Evolutionary conservation across 306 rosid species (phyloP).

Genomic region (Lagenaria siceraria): DNA sequence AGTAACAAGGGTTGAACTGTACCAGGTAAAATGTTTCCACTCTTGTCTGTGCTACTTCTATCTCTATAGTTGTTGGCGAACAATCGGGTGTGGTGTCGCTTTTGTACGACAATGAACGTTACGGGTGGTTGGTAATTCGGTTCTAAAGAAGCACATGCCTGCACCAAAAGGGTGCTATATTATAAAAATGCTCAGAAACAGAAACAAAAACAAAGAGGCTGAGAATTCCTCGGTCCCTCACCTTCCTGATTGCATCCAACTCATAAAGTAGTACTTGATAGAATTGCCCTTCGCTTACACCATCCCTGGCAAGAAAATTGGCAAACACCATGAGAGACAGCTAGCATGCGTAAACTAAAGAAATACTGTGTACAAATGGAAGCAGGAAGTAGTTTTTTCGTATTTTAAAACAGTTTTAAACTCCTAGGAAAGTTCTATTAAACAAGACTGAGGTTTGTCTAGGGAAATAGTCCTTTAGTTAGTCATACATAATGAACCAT

Average conservation of each 20-base stretch:
- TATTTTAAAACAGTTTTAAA: not conserved
- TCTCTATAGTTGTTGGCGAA: slow-evolving; percentile 74
- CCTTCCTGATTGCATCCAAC: slow-evolving; percentile 90
- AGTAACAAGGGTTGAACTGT: slow-evolving; percentile 9
- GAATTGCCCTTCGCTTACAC: slow-evolving; percentile 92
- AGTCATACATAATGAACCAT: not conserved
- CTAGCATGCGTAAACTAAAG: not conserved
- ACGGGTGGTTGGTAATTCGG: slow-evolving; percentile 96
- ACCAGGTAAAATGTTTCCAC: slow-evolving; percentile 91
- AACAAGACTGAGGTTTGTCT: not conserved
- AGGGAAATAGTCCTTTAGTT: not conserved
- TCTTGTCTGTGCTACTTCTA: slow-evolving; percentile 64
- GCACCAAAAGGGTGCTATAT: not conserved
- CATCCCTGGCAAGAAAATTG: slow-evolving; percentile 50
- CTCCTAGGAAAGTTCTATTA: not conserved
- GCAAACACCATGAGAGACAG: not conserved
- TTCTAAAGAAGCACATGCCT: slow-evolving; percentile 92
- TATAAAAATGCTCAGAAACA: not conserved
- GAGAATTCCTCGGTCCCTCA: slow-evolving; percentile 8
- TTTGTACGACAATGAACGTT: slow-evolving; percentile 85
- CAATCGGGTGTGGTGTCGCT: slow-evolving; percentile 84
- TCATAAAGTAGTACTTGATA: slow-evolving; percentile 84
- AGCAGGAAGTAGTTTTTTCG: not conserved
- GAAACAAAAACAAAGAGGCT: not conserved
- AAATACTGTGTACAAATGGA: not conserved